These are phyloP conservation scores for Sugiyamaella marilandica DNA, from an alignment of 805 yeast species.

Conservation along the genomic window DNA sequence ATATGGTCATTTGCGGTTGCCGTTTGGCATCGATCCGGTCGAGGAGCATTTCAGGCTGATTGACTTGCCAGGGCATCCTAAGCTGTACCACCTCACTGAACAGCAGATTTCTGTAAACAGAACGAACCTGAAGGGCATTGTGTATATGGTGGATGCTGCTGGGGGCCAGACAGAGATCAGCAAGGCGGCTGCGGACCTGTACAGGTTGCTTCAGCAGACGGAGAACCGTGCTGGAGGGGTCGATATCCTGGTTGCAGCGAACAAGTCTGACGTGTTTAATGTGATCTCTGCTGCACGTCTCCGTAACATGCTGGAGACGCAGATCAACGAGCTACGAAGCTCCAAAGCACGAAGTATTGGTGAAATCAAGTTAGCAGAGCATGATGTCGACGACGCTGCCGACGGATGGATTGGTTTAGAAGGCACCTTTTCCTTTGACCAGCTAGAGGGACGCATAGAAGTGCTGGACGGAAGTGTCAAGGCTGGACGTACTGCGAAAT, in stretches of 20 bases:
- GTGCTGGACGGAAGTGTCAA: constrained; percentile 67
- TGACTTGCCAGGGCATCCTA: constrained; percentile 88
- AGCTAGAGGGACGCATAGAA: constrained; percentile 61
- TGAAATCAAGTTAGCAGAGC: constrained; percentile 35
- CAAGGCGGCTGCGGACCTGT: constrained; percentile 54
- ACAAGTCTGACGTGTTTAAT: constrained; percentile 81
- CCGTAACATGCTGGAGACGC: constrained; percentile 53
- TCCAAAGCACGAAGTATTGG: constrained; percentile 46
- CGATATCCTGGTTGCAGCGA: constrained; percentile 72
- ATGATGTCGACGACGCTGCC: constrained; percentile 41
- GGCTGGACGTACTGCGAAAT: constrained; percentile 48
- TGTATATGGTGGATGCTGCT: constrained; percentile 76
- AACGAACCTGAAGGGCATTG: constrained; percentile 54
- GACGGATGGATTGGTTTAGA: constrained; percentile 39
- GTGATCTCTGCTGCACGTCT: constrained; percentile 67
- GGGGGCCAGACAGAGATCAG: constrained; percentile 44
- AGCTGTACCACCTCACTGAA: constrained; percentile 56
- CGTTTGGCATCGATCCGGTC: constrained; percentile 30
- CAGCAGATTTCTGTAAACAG: constrained; percentile 32
- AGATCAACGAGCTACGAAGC: constrained; percentile 52
- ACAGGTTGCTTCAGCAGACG: constrained; percentile 54
- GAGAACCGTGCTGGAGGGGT: constrained; percentile 66
- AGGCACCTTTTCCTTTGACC: constrained; percentile 55
- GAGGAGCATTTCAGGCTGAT: constrained; percentile 45
- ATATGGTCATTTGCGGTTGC: constrained; percentile 37